These are phyloP conservation scores for Linnemannia schmuckeri DNA, from an alignment of 192 early-diverging fungal genomes.

Conservation along the genomic window DNA sequence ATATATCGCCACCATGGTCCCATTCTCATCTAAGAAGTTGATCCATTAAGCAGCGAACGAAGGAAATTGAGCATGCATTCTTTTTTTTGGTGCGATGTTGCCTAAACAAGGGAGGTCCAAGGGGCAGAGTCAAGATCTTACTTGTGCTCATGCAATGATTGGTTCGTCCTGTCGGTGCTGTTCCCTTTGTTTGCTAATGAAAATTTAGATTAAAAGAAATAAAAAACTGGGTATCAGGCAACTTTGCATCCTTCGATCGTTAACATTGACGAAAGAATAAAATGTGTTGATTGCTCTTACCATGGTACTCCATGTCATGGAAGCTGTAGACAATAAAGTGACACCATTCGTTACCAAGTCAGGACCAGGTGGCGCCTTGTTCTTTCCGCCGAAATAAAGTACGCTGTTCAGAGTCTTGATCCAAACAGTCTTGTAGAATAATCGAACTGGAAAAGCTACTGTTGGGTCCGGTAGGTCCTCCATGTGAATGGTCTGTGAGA, in stretches of 20 bases:
- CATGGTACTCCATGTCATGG: neutral
- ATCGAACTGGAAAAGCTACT: neutral
- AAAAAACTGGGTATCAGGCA: no score
- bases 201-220: no score
- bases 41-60: no score
- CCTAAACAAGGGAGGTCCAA: neutral
- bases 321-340: neutral
- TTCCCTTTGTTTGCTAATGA: neutral
- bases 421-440: neutral
- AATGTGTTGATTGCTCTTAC: neutral
- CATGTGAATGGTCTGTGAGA: neutral
- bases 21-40: neutral
- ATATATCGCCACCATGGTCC: neutral
- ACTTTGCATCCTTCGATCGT: no score
- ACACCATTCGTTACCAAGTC: neutral
- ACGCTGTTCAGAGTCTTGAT: neutral
- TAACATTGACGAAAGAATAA: no score
- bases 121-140: neutral
- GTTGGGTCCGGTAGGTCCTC: neutral
- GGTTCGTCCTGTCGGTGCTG: neutral
- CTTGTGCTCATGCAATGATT: neutral
- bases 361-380: neutral
- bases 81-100: neutral
- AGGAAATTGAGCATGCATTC: no score
- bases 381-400: neutral